Conservation (phyloP, 169 alveolate species). For the Perkinsus olseni region DNA sequence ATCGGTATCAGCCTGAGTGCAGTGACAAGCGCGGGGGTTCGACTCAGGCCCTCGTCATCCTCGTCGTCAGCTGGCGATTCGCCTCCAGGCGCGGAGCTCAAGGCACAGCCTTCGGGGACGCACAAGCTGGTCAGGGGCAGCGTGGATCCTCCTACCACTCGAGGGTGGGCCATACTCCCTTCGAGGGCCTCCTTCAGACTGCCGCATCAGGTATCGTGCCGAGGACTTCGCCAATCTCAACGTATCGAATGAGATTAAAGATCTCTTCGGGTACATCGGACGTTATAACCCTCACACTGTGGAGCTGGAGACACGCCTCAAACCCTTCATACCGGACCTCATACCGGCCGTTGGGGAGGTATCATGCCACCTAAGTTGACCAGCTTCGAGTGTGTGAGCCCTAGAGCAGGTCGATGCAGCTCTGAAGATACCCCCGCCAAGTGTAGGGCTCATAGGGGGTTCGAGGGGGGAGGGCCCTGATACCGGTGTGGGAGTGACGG, state of each 20-base stretch:
- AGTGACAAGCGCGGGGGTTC: too few species aligned
- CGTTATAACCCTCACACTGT: slow-evolving; percentile 53
- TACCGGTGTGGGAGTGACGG: background rate
- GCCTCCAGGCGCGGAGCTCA: background rate
- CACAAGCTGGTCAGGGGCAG: background rate
- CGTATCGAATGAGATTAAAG: slow-evolving; percentile 51
- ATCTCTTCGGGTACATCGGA: slow-evolving; percentile 53
- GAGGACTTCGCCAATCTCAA: slow-evolving; percentile 53
- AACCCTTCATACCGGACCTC: slow-evolving; percentile 68
- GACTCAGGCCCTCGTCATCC: background rate
- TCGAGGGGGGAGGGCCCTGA: background rate
- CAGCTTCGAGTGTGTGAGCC: too few species aligned
- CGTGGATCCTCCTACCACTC: background rate
- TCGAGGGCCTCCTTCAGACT: background rate
- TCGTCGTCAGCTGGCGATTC: background rate
- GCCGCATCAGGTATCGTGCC: slow-evolving; percentile 40
- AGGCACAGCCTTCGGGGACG: background rate
- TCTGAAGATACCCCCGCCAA: background rate
- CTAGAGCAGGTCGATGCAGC: background rate
- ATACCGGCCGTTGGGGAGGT: slow-evolving; percentile 61
- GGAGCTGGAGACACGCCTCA: slow-evolving; percentile 57
- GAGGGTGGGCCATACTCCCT: too few species aligned
- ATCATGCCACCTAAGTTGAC: background rate
- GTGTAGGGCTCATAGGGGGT: background rate
- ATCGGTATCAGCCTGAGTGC: too few species aligned